Evolutionary conservation across 2,329 filamentous ascomycete genomes (phyloP), one percentile per base, ranked within the genome.

Genomic region (Aulographum hederae): DNA sequence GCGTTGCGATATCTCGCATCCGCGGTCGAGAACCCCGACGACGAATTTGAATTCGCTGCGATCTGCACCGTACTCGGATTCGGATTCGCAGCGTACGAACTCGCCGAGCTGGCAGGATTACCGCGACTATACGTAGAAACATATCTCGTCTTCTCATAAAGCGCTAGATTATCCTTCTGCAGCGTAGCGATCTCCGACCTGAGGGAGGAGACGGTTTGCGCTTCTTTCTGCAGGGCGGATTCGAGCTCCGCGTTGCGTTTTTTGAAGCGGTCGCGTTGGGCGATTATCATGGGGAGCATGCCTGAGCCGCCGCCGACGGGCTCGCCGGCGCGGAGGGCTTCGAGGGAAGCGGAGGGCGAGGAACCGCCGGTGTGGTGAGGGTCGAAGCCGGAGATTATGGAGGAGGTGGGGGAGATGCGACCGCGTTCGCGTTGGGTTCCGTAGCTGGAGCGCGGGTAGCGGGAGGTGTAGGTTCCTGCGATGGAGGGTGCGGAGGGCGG

Each of bases 121-220:
- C 68, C 68, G 32, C 85, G 73, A 52, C 76, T 92, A 60, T 94
- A 98, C 2, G 81, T 85, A 5, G 84, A 93, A 16, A 95, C 74
- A 50, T 98, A 98, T 42, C 89, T 73, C 13, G 86, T 93, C 65
- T 95, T 98, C 54, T 98, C 89, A 52, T 98, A 98, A 5, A 98
- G 65, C 44, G 78, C 84, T 21, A 98, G 65, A 49, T 98, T 98
- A 54, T 98, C 89, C 51, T 85, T 92, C 48, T 98, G 91, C 26
- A 98, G 61, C 2, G 84, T 81, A 4, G 84, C 77, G 37, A 95
- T 73, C 51, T 98, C 89, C 44, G 91, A 81, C 27, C 89, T 73
- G 29, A 98, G 63, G 21, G 85, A 78, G 14, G 84, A 86, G 15
- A 94, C 73, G 1, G 70, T 78, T 29, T 72, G 68, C 52, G 95